Percentiles rank a stretch among this genome's conserved stretches.
Evolutionary conservation across 768 basidiomycete species (phyloP).

Genomic region (Leucogyrophana mollusca): DNA sequence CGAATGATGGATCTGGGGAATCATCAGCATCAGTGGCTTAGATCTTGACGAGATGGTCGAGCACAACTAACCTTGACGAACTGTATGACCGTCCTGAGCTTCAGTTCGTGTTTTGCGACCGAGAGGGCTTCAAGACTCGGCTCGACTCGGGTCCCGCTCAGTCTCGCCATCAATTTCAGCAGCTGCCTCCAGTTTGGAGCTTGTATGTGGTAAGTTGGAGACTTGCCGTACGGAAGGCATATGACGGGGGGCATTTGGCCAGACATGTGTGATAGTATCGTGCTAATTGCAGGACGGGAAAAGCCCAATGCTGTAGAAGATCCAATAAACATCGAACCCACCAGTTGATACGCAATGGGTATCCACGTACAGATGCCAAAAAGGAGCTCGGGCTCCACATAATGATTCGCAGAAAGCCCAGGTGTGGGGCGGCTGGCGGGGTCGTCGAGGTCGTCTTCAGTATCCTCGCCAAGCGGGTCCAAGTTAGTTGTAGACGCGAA

Average conservation of each 20-base stretch:
- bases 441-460: constrained; percentile 8
- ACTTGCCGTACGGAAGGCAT: constrained; percentile 67
- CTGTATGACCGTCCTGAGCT: constrained; percentile 73
- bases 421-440: constrained; percentile 11
- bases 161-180: constrained; percentile 70
- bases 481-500: constrained; percentile 11
- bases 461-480: constrained; percentile 19
- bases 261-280: constrained; percentile 44
- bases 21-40: constrained; percentile 1
- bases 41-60: background rate
- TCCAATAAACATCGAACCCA: constrained; percentile 1
- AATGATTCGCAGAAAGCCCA: constrained; percentile 34
- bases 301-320: constrained; percentile 65
- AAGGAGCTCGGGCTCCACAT: constrained; percentile 57
- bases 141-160: constrained; percentile 69
- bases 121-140: constrained; percentile 68
- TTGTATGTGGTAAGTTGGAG: constrained; percentile 68
- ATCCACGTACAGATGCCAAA: constrained; percentile 59
- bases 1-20: constrained; percentile 52
- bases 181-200: constrained; percentile 74
- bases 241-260: constrained; percentile 69
- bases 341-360: background rate
- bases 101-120: constrained; percentile 51
- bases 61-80: constrained; percentile 62
- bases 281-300: constrained; percentile 51